Evolutionary conservation across 345 rosid species (phyloP).

Genomic region (Mallotus nudiflorus): DNA sequence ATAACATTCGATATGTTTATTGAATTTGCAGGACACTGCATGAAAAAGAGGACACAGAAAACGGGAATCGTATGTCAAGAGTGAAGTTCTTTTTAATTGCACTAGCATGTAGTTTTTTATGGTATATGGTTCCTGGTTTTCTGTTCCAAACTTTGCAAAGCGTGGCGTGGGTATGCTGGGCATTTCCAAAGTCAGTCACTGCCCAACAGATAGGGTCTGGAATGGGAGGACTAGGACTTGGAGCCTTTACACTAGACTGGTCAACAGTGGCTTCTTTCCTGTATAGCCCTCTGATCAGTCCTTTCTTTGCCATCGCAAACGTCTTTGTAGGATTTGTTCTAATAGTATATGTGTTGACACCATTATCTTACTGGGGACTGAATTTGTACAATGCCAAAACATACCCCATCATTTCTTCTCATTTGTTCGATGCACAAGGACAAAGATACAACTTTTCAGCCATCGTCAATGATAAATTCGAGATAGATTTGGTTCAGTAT

Average conservation of each 20-base stretch:
- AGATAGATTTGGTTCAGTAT: conserved; percentile 34
- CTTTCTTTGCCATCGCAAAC: conserved; percentile 47
- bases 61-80: conserved; percentile 30
- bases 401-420: conserved; percentile 39
- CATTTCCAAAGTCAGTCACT: conserved; percentile 38
- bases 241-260: conserved; percentile 46
- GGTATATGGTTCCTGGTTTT: conserved; percentile 42
- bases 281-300: conserved; percentile 42
- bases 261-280: conserved; percentile 39
- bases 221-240: conserved; percentile 37
- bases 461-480: conserved; percentile 34
- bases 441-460: conserved; percentile 20
- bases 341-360: conserved; percentile 34
- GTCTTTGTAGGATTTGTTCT: conserved; percentile 39
- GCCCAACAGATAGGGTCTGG: conserved; percentile 54
- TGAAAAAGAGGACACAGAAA: conserved; percentile 31
- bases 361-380: conserved; percentile 40
- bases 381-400: conserved; percentile 34
- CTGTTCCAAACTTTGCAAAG: conserved; percentile 36
- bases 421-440: conserved; percentile 38
- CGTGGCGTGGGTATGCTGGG: conserved; percentile 48
- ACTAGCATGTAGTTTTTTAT: conserved; percentile 40
- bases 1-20: no score
- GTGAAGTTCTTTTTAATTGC: conserved; percentile 44
- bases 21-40: conserved; percentile 38